A percentile compares a stretch with the other conserved stretches of the same genome.
Conservation (phyloP, 257 asterid genomes). For the Gentiana dahurica region DNA sequence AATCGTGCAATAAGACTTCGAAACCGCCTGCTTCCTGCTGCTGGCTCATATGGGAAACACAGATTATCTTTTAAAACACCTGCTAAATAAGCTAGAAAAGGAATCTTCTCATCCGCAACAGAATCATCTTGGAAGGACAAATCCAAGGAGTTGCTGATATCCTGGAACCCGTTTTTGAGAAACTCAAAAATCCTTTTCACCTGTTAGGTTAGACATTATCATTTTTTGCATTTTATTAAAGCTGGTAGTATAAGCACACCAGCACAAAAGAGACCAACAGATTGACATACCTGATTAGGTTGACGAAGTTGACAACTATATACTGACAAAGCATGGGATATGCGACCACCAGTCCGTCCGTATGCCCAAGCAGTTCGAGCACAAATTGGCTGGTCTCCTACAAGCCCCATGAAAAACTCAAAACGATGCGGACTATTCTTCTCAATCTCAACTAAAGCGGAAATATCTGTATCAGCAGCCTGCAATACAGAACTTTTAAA, state of each 20-base stretch:
- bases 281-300: constrained; percentile 59
- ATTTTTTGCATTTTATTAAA: constrained; percentile 1
- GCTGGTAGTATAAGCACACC: too few relatives aligned
- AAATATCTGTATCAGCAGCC: constrained; percentile 98
- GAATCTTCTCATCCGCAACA: constrained; percentile 98
- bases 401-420: constrained; percentile 99
- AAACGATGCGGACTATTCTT: constrained; percentile 95
- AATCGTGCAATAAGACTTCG: constrained; percentile 78
- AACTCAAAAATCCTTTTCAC: constrained; percentile 85
- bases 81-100: constrained; percentile 94
- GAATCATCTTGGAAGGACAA: constrained; percentile 90
- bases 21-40: constrained; percentile 91
- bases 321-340: constrained; percentile 96
- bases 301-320: constrained; percentile 88
- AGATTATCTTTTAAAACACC: constrained; percentile 67
- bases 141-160: constrained; percentile 88
- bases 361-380: constrained; percentile 99
- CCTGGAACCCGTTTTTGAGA: constrained; percentile 75
- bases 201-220: constrained; percentile 39
- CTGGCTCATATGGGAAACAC: constrained; percentile 79
- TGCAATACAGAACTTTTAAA: constrained; percentile 35
- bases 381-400: constrained; percentile 94
- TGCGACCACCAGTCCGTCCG: constrained; percentile 88
- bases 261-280: too few relatives aligned
- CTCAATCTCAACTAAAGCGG: constrained; percentile 97